phyloP scores from a whole-genome alignment of 306 rosid genomes.

The Luffa aegyptiaca region DNA sequence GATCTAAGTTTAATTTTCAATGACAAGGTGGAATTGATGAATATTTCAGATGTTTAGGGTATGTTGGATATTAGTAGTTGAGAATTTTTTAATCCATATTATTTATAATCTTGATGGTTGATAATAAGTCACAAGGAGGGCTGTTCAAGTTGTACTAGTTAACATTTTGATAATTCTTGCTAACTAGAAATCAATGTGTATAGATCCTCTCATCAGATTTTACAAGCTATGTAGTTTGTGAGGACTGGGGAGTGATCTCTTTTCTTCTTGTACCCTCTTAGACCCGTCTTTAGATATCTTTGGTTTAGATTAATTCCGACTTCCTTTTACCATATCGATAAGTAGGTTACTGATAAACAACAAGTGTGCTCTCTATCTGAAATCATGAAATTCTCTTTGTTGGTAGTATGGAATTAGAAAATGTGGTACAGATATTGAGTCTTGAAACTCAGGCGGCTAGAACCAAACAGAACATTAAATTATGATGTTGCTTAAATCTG shows the following conservation, averaged over 20 bases:
- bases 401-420: neutral
- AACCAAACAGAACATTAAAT: neutral
- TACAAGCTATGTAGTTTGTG: neutral
- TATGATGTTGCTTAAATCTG: constrained; percentile 16
- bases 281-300: neutral
- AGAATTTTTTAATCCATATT: neutral
- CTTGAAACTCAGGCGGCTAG: neutral
- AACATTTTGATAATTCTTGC: neutral
- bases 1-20: neutral
- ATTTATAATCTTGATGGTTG: neutral
- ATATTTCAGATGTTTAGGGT: neutral
- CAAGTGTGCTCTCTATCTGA: neutral
- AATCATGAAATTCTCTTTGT: neutral
- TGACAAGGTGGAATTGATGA: neutral
- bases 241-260: neutral
- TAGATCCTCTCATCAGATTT: neutral
- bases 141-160: neutral
- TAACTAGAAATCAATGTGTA: neutral
- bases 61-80: neutral
- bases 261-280: neutral
- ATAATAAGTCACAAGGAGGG: neutral
- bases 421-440: neutral
- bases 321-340: neutral
- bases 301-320: neutral
- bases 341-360: neutral